Conservation (phyloP, 441 rosid species). For the Hura crepitans region DNA sequence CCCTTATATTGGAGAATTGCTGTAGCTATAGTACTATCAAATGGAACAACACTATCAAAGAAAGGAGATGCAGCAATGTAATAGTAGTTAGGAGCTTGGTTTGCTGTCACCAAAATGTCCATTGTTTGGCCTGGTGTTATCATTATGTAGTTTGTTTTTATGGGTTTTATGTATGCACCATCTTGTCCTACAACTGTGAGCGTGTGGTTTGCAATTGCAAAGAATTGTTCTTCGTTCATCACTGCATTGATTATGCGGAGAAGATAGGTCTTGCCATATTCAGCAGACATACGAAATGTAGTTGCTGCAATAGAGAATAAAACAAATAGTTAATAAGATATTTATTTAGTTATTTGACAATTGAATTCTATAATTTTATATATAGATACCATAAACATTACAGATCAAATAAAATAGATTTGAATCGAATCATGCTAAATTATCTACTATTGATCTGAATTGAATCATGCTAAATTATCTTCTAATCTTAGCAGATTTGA, state of each 20-base stretch:
- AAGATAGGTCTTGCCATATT: constrained; percentile 45
- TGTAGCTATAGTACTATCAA: constrained; percentile 46
- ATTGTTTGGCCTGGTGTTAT: constrained; percentile 65
- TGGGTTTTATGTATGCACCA: constrained; percentile 50
- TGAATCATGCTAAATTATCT: too few relatives aligned
- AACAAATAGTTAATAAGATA: not conserved
- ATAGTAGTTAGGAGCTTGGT: constrained; percentile 40
- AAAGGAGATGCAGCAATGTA: constrained; percentile 54
- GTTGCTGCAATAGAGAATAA: constrained; percentile 19
- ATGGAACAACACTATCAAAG: constrained; percentile 25
- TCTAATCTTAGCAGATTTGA: too few relatives aligned
- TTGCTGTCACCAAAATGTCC: constrained; percentile 50
- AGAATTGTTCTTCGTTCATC: constrained; percentile 53
- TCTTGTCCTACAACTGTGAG: constrained; percentile 58
- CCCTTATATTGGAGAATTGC: constrained; percentile 53
- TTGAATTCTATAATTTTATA: too few relatives aligned
- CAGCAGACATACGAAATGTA: constrained; percentile 25
- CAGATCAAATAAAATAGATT: too few relatives aligned
- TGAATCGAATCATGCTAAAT: too few relatives aligned
- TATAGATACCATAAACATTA: too few relatives aligned
- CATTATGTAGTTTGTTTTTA: constrained; percentile 34
- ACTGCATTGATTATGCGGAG: constrained; percentile 49
- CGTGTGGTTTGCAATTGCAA: constrained; percentile 51
- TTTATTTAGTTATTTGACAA: too few relatives aligned
- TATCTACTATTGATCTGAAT: too few relatives aligned